Conservation (phyloP, 768 basidiomycete species). For the Boletus rubroflammeus region DNA sequence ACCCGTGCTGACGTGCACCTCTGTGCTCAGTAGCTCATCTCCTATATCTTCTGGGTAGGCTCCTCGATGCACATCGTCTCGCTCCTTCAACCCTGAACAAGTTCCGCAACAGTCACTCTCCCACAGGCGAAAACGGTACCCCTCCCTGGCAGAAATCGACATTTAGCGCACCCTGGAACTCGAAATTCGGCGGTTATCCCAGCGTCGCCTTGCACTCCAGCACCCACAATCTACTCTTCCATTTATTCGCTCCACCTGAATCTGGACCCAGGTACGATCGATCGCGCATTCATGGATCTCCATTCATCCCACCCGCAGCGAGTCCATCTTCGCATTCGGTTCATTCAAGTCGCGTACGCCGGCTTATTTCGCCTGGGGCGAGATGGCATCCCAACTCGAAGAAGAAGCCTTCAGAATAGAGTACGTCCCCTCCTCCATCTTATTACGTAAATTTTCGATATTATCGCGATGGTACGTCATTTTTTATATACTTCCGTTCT, state of each 20-base stretch:
- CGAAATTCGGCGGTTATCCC: constrained; percentile 37
- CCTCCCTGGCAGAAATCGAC: constrained; percentile 30
- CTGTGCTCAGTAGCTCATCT: constrained; percentile 21
- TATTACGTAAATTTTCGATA: constrained; percentile 29
- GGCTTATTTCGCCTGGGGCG: constrained; percentile 70
- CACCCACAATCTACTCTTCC: constrained; percentile 63
- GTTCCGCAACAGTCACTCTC: constrained; percentile 28
- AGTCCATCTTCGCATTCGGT: constrained; percentile 32
- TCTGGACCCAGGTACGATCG: constrained; percentile 38
- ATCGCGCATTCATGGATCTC: constrained; percentile 14
- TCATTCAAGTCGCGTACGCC: constrained; percentile 38
- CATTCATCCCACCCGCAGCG: constrained; percentile 32
- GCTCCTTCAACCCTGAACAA: constrained; percentile 25
- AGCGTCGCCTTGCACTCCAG: constrained; percentile 55
- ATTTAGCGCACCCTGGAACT: constrained; percentile 26
- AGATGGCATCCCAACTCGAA: constrained; percentile 66
- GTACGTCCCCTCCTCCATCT: constrained; percentile 53
- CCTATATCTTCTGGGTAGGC: constrained; percentile 37
- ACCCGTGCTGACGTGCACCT: constrained; percentile 26
- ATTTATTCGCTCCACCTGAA: constrained; percentile 75
- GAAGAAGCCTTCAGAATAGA: constrained; percentile 74
- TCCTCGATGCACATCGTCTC: constrained; percentile 32
- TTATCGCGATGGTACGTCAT: constrained; percentile 26
- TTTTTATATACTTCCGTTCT: constrained; percentile 11
- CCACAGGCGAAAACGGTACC: constrained; percentile 23